Evolutionary conservation across 2,329 filamentous ascomycete species (phyloP), one percentile per base, ranked within the genome.

Genomic region (Beauveria sp.): DNA sequence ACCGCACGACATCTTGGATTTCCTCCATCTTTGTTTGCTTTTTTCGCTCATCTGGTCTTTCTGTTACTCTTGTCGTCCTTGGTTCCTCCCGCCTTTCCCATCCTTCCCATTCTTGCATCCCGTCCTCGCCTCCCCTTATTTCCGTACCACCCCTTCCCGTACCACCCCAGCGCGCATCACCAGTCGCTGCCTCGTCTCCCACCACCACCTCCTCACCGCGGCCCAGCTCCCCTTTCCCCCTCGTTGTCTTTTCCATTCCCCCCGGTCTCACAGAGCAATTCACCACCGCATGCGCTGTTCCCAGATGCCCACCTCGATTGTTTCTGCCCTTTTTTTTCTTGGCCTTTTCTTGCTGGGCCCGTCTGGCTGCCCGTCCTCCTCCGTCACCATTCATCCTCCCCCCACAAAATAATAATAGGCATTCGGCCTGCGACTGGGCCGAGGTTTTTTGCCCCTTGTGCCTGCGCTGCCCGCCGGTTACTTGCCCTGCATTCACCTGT

Each of bases 1-100:
- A 14, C 5, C 34, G 34, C 34, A 37, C 12, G 34, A 37, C 34
- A 37, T 4, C 14, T 37, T 37, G 34, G 34, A 37, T 34, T 12
- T 34, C 10, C 12, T 14, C 14, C 14, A 14, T 37, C 5, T 14
- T 14, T 37, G 12, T 37, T 37, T 37, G 12, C 34, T 37, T 14
- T 37, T 37, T 37, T 14, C 34, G 34, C 34, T 14, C 34, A 5
- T 37, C 5, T 37, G 12, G 34, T 37, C 34, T 37, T 14, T 14
- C 34, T 22, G 16, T 37, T 52, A 26, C 63, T 53, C 55, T 26
- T 63, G 20, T 55, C 40, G 57, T 40, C 51, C 50, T 65, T 62
- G 28, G 55, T 34, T 58, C 26, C 6, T 59, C 59, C 50, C 56
- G 43, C 43, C 41, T 55, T 40, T 30, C 55, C 55, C 51, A 28